Conservation (phyloP, 768 basidiomycete genomes). For the Lepiota subincarnata region DNA sequence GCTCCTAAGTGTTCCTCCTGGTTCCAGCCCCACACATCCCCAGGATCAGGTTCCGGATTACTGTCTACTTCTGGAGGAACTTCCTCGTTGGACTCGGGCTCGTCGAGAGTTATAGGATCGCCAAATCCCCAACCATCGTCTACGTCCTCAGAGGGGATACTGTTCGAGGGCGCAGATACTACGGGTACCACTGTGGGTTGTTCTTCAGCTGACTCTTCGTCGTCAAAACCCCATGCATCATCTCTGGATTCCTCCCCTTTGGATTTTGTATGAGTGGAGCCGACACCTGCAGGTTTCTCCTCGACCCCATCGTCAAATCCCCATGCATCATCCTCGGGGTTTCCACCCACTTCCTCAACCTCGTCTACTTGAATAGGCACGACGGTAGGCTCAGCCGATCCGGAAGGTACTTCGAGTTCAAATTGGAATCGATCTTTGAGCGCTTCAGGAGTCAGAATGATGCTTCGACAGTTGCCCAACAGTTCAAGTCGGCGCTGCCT, state of each 20-base stretch:
- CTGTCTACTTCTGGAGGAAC: constrained; percentile 10
- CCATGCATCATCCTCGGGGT: constrained; percentile 34
- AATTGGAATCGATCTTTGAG: constrained; percentile 37
- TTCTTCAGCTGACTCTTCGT: constrained; percentile 20
- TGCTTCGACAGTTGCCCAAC: constrained; percentile 54
- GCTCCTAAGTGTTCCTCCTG: constrained; percentile 39
- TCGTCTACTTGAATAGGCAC: constrained; percentile 27
- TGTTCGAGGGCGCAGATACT: constrained; percentile 18
- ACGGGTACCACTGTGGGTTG: neutral
- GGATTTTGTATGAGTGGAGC: constrained; percentile 3
- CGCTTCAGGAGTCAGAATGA: constrained; percentile 44
- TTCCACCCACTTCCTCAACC: constrained; percentile 29
- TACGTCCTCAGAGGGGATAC: constrained; percentile 25
- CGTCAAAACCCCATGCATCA: constrained; percentile 51
- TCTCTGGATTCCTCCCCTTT: constrained; percentile 25
- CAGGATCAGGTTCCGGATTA: constrained; percentile 37
- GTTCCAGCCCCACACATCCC: constrained; percentile 78
- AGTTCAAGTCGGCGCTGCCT: constrained; percentile 64
- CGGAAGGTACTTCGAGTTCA: constrained; percentile 30
- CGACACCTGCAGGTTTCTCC: constrained; percentile 18
- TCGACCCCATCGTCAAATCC: constrained; percentile 21
- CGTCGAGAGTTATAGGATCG: constrained; percentile 32
- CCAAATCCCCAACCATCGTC: constrained; percentile 53
- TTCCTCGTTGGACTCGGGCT: constrained; percentile 13
- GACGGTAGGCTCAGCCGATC: constrained; percentile 26